Base-by-base conservation (phyloP, 2,329 filamentous ascomycete species). In the Fulvia fulva region DNA sequence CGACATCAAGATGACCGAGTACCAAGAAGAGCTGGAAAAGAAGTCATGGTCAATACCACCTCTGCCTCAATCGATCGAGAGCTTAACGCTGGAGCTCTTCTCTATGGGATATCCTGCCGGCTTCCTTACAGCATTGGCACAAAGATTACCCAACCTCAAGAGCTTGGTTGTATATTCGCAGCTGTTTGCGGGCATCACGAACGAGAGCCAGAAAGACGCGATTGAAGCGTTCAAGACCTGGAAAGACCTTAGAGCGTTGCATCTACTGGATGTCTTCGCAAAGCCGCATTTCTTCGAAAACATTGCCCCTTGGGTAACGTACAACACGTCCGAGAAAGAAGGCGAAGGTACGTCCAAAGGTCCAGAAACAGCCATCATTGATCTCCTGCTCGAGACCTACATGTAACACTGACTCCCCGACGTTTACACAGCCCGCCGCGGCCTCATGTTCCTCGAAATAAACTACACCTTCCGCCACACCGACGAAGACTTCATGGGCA, bases 11-110 rank as follows among this genome's bases (percentile, higher is more conserved):
- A 72, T 78, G 55, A 74, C 76, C 61, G 75, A 78, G 41, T 81
- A 80, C 68, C 72, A 76, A 54, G 52, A 59, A 16, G 63, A 76
- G 7, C 71, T 81, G 37, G 53, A 65, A 12, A 53, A 73, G 12
- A 53, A 73, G 53, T 64, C 71, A 12, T 74, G 70, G 65, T 63
- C 68, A 0, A 65, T 78, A 22, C 74, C 77, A 23, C 49, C 65
- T 8, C 68, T 80, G 0, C 78, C 78, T 0, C 25, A 54, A 14
- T 67, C 65, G 21, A 77, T 80, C 61, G 75, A 76, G 32, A 68
- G 67, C 56, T 68, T 81, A 1, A 79, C 77, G 0, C 74, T 81
- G 44, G 78, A 81, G 63, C 71, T 79, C 26, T 81, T 81, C 72
- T 73, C 73, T 12, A 68, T 80, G 5, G 78, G 78, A 32, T 81